Evolutionary conservation across 2,329 filamentous ascomycete species (phyloP).

Genomic region (Magnaporthales sp.): DNA sequence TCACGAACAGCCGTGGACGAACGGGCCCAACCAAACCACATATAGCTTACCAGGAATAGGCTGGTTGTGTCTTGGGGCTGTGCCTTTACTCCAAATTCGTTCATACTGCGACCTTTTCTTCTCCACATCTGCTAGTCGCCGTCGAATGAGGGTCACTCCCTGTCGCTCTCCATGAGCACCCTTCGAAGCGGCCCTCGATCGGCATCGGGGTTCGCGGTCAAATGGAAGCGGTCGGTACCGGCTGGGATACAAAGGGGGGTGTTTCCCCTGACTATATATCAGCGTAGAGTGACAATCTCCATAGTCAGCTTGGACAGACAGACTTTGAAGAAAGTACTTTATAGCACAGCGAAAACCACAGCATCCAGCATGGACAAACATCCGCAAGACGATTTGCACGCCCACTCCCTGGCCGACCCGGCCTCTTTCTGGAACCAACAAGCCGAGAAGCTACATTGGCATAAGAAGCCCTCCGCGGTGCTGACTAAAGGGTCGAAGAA

Average conservation of each 20-base stretch:
- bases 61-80: background rate
- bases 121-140: background rate
- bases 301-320: background rate
- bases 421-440: slow-evolving; percentile 68
- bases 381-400: slow-evolving; percentile 42
- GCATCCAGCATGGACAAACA: slow-evolving; percentile 19
- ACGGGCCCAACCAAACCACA: background rate
- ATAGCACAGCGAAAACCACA: background rate
- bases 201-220: background rate
- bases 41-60: background rate
- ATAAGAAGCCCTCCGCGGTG: slow-evolving; percentile 59
- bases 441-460: slow-evolving; percentile 71
- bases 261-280: background rate
- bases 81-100: background rate
- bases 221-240: slow-evolving; percentile 5
- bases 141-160: background rate
- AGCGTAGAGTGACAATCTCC: background rate
- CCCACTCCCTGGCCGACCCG: slow-evolving; percentile 57
- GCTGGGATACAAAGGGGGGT: slow-evolving; percentile 6
- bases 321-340: background rate
- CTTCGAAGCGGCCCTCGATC: background rate
- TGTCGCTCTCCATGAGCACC: background rate
- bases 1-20: background rate
- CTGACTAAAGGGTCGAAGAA: slow-evolving; percentile 54
- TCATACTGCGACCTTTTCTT: background rate